A percentile compares a stretch with the other conserved stretches of the same genome.
phyloP scores from a whole-genome alignment of 2,329 filamentous ascomycete genomes.

The Falciphora oryzae region DNA sequence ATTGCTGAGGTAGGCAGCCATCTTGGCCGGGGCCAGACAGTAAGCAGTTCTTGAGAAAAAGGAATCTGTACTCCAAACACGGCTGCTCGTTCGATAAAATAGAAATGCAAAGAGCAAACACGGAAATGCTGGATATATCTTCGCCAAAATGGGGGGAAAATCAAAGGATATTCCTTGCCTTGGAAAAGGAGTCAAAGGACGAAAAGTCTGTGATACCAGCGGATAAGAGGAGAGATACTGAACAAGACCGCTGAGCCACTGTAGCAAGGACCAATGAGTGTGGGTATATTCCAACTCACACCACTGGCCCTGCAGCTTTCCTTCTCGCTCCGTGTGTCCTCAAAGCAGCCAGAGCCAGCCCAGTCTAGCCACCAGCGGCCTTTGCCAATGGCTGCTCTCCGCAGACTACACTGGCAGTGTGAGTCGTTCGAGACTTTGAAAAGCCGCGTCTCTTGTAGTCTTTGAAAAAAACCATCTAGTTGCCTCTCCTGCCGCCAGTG shows the following conservation, averaged over 20 bases:
- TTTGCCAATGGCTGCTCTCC: neutral
- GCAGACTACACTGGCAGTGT: neutral
- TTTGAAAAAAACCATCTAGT: slow-evolving; percentile 4
- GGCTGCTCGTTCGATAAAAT: neutral
- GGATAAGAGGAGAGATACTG: neutral
- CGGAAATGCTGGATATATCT: neutral
- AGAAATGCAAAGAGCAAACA: neutral
- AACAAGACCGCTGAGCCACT: neutral
- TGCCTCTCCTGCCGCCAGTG: slow-evolving; percentile 49
- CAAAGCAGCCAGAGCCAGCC: neutral
- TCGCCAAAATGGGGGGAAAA: neutral
- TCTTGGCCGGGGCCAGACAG: no score
- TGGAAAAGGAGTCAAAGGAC: neutral
- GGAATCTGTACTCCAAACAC: no score
- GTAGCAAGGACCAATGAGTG: neutral
- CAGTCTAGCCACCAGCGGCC: neutral
- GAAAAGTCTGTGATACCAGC: neutral
- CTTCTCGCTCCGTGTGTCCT: neutral
- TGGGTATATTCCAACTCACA: neutral
- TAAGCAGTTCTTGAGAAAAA: no score
- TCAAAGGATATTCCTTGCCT: neutral
- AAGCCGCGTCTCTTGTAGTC: neutral
- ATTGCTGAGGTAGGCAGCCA: no score
- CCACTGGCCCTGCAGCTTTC: neutral
- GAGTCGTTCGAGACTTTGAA: neutral